Conservation (phyloP, 495 filamentous ascomycete species). For the Penicillium paxilli region DNA sequence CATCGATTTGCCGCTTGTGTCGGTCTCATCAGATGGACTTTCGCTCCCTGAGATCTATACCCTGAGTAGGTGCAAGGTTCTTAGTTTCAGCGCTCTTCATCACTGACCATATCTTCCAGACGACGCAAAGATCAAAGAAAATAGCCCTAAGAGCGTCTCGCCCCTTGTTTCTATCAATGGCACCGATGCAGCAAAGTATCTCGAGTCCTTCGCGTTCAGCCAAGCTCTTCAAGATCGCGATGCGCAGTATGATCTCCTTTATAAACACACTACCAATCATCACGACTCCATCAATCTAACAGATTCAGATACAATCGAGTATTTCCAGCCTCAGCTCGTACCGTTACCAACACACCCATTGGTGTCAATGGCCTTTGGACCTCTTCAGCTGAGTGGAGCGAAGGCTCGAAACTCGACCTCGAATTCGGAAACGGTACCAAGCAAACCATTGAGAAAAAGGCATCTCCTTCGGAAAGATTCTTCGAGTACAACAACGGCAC, state of each 20-base stretch:
- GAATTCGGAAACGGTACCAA: slow-evolving; percentile 23
- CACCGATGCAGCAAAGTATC: slow-evolving; percentile 24
- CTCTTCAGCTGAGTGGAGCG: slow-evolving; percentile 21
- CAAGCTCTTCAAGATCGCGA: slow-evolving; percentile 37
- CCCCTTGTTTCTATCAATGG: slow-evolving; percentile 36
- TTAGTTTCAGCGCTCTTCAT: background rate
- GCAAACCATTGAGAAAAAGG: slow-evolving; percentile 16
- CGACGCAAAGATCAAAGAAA: slow-evolving; percentile 21
- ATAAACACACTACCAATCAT: background rate
- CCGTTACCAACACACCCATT: slow-evolving; percentile 19
- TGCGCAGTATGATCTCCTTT: slow-evolving; percentile 29
- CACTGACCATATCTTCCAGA: slow-evolving; percentile 5
- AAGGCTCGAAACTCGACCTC: slow-evolving; percentile 17
- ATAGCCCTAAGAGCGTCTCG: slow-evolving; percentile 16
- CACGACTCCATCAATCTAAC: background rate
- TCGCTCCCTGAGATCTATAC: slow-evolving; percentile 36
- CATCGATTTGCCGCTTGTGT: slow-evolving; percentile 27
- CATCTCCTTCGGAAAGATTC: slow-evolving; percentile 20
- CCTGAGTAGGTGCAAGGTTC: slow-evolving; percentile 11
- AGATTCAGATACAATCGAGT: slow-evolving; percentile 27
- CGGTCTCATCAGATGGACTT: slow-evolving; percentile 39
- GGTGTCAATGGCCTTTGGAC: slow-evolving; percentile 23
- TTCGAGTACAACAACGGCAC: slow-evolving; percentile 26
- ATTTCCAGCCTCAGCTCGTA: slow-evolving; percentile 25
- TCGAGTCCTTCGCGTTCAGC: slow-evolving; percentile 17